Evolutionary conservation across 116 monocot genomes (phyloP).

Genomic region (Papilionanthe hybrid): DNA sequence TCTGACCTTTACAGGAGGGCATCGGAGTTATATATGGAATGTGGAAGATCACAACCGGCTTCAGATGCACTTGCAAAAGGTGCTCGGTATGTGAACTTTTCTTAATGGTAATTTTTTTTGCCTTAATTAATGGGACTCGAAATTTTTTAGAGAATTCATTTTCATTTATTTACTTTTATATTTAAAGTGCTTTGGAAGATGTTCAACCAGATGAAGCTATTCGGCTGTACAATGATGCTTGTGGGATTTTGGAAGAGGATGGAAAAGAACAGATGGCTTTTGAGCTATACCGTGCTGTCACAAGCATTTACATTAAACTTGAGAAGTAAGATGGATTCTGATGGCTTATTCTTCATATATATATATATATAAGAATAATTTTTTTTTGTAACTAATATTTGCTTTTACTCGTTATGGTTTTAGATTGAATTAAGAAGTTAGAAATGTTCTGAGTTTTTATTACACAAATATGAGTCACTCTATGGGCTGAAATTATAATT

Average conservation of each 20-base stretch:
- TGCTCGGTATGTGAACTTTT: constrained; percentile 51
- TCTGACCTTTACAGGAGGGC: constrained; percentile 74
- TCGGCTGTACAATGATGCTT: constrained; percentile 73
- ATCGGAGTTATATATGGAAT: constrained; percentile 86
- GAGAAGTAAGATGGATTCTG: constrained; percentile 55
- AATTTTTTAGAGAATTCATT: background rate
- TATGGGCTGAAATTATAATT: no score
- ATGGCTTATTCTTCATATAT: background rate
- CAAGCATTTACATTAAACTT: constrained; percentile 70
- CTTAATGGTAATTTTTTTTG: background rate
- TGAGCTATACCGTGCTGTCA: constrained; percentile 84
- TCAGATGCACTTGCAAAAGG: constrained; percentile 94
- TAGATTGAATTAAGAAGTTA: background rate
- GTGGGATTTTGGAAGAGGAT: constrained; percentile 84
- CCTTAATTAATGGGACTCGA: background rate
- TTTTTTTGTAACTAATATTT: background rate
- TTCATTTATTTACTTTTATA: constrained; percentile 7
- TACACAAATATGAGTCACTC: background rate
- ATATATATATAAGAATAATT: background rate
- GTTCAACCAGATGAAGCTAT: constrained; percentile 74
- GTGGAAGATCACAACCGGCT: constrained; percentile 95
- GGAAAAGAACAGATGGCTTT: constrained; percentile 97
- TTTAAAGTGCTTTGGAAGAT: constrained; percentile 78
- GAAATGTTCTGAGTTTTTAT: background rate
- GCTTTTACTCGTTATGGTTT: background rate